These are phyloP conservation scores for Plasmodium gallinaceum DNA, from an alignment of 169 alveolate genomes.

Conservation along the genomic window DNA sequence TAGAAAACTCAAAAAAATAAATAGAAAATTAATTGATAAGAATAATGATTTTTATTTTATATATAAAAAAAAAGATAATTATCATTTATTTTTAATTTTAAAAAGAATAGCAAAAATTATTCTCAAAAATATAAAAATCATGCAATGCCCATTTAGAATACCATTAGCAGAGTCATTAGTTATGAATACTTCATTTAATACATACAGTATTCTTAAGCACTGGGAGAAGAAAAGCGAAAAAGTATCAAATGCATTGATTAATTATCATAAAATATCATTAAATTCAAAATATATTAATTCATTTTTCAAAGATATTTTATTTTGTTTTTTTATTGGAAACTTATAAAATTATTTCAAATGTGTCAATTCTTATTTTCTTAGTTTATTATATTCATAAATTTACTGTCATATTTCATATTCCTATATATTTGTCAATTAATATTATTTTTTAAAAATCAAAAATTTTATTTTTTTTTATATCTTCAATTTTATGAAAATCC, in stretches of 20 bases:
- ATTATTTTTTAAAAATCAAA: too few species aligned
- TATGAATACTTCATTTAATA: neutral
- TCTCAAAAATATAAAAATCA: constrained; percentile 15
- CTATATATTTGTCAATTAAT: neutral
- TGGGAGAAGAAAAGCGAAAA: constrained; percentile 56
- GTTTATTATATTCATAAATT: neutral
- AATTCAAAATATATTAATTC: constrained; percentile 31
- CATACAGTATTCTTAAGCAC: constrained; percentile 29
- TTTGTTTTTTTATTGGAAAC: constrained; percentile 77
- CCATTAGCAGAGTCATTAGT: neutral
- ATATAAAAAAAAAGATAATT: neutral
- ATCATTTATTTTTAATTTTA: constrained; percentile 16
- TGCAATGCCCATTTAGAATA: constrained; percentile 11
- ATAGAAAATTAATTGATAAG: constrained; percentile 21
- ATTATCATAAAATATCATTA: constrained; percentile 27
- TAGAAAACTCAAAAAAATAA: neutral
- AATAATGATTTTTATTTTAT: neutral
- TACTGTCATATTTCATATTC: neutral
- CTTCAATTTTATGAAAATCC: neutral
- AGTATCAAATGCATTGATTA: constrained; percentile 32
- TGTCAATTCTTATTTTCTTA: constrained; percentile 9
- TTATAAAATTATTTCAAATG: constrained; percentile 7
- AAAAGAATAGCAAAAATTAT: constrained; percentile 16
- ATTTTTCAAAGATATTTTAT: constrained; percentile 65
- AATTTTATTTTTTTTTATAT: neutral